Conservation (phyloP, 2,329 filamentous ascomycete species). For the Tolypocladium tropicale region DNA sequence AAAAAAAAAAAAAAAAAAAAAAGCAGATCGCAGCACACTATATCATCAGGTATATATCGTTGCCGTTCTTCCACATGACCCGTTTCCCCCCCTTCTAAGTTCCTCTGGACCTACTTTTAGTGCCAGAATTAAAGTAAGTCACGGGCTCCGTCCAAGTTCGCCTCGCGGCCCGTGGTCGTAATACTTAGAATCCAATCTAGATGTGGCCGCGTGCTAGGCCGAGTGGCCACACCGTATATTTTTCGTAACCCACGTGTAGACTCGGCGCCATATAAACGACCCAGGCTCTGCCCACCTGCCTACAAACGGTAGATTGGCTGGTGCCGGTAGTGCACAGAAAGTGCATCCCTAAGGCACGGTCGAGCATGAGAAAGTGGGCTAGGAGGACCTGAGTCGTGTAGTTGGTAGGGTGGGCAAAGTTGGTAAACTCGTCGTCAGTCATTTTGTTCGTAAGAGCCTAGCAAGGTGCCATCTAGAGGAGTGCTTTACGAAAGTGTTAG, state of each 20-base stretch:
- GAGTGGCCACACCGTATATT: neutral
- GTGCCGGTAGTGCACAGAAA: neutral
- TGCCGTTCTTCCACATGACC: too few relatives aligned
- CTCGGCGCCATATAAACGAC: neutral
- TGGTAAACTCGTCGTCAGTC: constrained; percentile 4
- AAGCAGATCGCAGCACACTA: too few relatives aligned
- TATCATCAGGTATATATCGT: too few relatives aligned
- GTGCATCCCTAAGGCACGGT: neutral
- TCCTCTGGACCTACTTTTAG: too few relatives aligned
- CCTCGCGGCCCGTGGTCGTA: too few relatives aligned
- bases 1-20: too few relatives aligned
- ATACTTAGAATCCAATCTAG: too few relatives aligned
- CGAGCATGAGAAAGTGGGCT: constrained; percentile 4
- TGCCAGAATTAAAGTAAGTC: too few relatives aligned
- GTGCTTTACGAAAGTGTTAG: neutral
- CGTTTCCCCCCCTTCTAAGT: too few relatives aligned
- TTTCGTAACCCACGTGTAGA: neutral
- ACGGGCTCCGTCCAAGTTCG: too few relatives aligned
- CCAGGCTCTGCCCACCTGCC: neutral
- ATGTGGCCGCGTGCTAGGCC: too few relatives aligned
- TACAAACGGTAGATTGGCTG: constrained; percentile 3
- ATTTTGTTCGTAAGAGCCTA: constrained; percentile 6
- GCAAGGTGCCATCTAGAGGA: constrained; percentile 2
- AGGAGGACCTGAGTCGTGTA: constrained; percentile 1
- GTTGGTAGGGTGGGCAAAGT: constrained; percentile 2